Evolutionary conservation across 1,284 basidiomycete genomes (phyloP).

Genomic region (Ceratobasidium sp.): DNA sequence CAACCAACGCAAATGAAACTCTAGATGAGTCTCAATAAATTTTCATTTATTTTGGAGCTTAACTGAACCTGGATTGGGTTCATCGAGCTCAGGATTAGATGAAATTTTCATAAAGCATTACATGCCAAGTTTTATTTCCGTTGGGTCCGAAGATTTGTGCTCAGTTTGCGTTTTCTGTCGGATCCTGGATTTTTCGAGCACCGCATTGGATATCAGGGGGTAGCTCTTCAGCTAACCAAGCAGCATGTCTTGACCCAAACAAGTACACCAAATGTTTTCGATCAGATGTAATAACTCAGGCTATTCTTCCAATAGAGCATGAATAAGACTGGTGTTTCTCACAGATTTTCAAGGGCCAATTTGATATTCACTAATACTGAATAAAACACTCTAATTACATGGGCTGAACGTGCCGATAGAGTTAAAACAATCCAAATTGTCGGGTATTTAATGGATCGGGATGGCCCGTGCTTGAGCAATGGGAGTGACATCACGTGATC

Average conservation of each 20-base stretch:
- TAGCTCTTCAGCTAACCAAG: neutral
- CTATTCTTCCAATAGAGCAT: constrained; percentile 13
- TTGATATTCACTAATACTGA: neutral
- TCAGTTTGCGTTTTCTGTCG: constrained; percentile 9
- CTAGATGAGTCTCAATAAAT: neutral
- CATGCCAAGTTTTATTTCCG: neutral
- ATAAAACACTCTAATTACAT: neutral
- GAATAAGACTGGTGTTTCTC: neutral
- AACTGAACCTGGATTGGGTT: constrained; percentile 12
- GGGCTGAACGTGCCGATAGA: neutral
- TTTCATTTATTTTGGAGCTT: constrained; percentile 2
- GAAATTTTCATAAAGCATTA: neutral
- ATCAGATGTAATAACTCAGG: constrained; percentile 26
- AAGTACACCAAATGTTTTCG: neutral
- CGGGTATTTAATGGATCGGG: neutral
- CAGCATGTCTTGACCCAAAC: too few species aligned
- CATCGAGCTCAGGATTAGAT: neutral
- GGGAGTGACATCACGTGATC: constrained; percentile 11
- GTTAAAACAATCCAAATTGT: too few species aligned
- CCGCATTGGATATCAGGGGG: constrained; percentile 14
- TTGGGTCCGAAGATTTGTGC: constrained; percentile 40
- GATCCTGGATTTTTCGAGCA: constrained; percentile 28
- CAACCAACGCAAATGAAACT: constrained; percentile 25
- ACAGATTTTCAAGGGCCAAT: neutral
- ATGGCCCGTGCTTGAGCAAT: constrained; percentile 18